These are phyloP conservation scores for Monosporascus sp. DNA, from an alignment of 2,329 filamentous ascomycete genomes.

Conservation along the genomic window DNA sequence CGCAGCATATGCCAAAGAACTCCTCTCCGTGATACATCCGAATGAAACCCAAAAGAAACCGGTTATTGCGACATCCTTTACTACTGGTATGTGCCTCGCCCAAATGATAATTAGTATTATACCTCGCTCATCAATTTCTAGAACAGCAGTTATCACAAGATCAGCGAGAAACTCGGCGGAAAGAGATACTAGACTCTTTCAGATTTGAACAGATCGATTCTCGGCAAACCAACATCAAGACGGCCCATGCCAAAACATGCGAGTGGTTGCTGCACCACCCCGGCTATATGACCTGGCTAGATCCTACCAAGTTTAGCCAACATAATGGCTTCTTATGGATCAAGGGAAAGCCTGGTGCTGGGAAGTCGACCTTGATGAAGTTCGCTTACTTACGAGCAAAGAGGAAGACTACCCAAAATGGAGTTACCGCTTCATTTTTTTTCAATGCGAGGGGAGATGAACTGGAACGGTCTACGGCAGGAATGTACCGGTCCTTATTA, in stretches of 20 bases:
- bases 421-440: conserved; percentile 34
- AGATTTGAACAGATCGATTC: too few relatives aligned
- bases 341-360: too few relatives aligned
- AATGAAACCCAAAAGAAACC: neutral
- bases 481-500: conserved; percentile 45
- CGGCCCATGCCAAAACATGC: too few relatives aligned
- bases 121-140: too few relatives aligned
- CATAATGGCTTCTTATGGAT: too few relatives aligned
- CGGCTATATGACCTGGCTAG: neutral
- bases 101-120: rapidly evolving
- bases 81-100: neutral
- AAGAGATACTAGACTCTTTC: too few relatives aligned
- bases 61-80: rapidly evolving
- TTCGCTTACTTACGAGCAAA: conserved; percentile 2
- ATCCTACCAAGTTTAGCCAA: too few relatives aligned
- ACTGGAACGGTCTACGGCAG: conserved; percentile 37
- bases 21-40: neutral
- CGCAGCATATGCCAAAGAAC: neutral
- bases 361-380: too few relatives aligned
- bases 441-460: conserved; percentile 40
- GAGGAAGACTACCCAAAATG: neutral
- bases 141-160: too few relatives aligned
- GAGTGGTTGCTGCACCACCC: too few relatives aligned
- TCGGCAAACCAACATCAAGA: too few relatives aligned
- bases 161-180: too few relatives aligned